Conservation (phyloP, 2,329 filamentous ascomycete genomes). For the Cladosporium sp. region DNA sequence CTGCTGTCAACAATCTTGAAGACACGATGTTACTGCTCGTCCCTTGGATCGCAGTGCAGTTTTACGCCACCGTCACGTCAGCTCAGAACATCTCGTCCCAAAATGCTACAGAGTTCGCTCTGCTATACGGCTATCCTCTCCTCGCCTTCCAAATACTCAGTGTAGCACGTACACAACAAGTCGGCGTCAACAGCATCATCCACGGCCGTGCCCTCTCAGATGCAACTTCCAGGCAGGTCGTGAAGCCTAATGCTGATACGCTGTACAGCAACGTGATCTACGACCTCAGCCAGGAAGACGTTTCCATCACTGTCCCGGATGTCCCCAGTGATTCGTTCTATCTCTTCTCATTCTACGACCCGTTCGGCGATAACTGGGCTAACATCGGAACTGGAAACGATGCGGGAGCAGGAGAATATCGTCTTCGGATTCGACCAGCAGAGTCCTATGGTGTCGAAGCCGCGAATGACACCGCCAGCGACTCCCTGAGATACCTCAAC, state of each 20-base stretch:
- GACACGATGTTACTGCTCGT: background rate
- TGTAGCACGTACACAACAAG: background rate
- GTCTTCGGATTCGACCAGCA: conserved; percentile 1
- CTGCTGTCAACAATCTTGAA: too few species aligned
- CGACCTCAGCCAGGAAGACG: conserved; percentile 19
- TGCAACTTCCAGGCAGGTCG: conserved; percentile 13
- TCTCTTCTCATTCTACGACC: conserved; percentile 18
- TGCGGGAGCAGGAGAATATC: conserved; percentile 13
- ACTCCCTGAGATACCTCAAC: conserved; percentile 7
- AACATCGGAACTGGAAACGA: conserved; percentile 15
- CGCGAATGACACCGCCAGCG: background rate
- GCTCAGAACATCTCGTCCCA: conserved; percentile 11
- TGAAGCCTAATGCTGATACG: conserved; percentile 25
- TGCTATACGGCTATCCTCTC: conserved; percentile 23
- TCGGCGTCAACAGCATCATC: conserved; percentile 15
- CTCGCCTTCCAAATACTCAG: conserved; percentile 17
- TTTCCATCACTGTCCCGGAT: conserved; percentile 17
- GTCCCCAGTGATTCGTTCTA: conserved; percentile 14
- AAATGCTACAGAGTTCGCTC: conserved; percentile 18
- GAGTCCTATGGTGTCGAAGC: background rate
- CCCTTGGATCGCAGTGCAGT: background rate
- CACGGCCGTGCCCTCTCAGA: conserved; percentile 14
- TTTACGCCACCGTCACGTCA: background rate
- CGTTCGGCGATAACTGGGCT: conserved; percentile 18
- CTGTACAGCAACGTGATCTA: conserved; percentile 19